Evolutionary conservation across 2,329 filamentous ascomycete genomes (phyloP), one percentile per base, ranked within the genome.

Genomic region (Trichoderma simmonsii): DNA sequence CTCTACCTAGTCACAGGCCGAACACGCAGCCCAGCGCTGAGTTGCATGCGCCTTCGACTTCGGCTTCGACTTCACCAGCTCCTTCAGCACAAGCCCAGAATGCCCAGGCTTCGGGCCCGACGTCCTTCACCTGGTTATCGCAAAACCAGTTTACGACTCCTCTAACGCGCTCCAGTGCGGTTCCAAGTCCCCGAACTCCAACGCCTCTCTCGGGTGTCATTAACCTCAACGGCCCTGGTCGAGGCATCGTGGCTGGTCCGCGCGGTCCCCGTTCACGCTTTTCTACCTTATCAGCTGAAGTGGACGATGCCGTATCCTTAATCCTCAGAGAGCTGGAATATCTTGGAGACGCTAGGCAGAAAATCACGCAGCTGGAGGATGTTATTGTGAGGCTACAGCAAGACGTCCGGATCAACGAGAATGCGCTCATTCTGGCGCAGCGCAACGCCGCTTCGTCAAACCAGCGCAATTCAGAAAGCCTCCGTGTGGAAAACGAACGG

Each of bases 331-430:
- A 71, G 15, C 39, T 71, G 9, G 70, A 71, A 30, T 71, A 71
- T 26, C 56, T 71, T 4, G 70, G 61, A 43, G 70, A 71, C 26
- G 70, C 70, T 0, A 67, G 70, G 26, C 54, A 67, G 32, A 66
- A 71, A 32, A 71, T 71, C n/a, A 14, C 60, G 7, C 70, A 67
- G 24, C 63, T 71, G 7, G 70, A 71, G 56, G 70, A 61, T 2
- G 61, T 71, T 5, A 65, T 71, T 18, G 54, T 71, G 18, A 66
- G 62, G 15, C 21, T 71, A 24, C 70, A 67, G 57, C 70, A 71
- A 11, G 70, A 71, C 11, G 63, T 67, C 18, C 54, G 43, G 9
- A 71, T 71, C 39, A 71, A 66, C 14, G 70, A 71, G 51, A 71
- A 71, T 39, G 70, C 70, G 4, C 62, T 71, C 54, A 67, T 56